phyloP scores from a whole-genome alignment of 495 filamentous ascomycete species.

The Aspergillus bertholletiae region DNA sequence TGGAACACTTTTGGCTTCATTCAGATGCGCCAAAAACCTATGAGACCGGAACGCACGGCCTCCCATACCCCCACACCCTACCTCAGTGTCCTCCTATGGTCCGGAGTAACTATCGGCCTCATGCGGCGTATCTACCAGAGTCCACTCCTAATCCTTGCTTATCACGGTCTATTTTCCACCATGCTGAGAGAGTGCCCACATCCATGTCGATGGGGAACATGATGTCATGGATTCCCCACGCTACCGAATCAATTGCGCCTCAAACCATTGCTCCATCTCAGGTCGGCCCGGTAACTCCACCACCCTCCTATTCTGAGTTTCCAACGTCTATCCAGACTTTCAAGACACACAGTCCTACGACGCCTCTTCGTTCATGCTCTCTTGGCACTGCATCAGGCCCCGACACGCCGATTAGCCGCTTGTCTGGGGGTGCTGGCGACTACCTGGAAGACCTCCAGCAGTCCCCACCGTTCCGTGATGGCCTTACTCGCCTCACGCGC shows the following conservation, averaged over 20 bases:
- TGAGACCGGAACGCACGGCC: slow-evolving; percentile 23
- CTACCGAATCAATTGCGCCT: slow-evolving; percentile 33
- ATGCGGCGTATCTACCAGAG: slow-evolving; percentile 35
- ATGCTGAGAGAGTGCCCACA: slow-evolving; percentile 35
- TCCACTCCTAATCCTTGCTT: slow-evolving; percentile 42
- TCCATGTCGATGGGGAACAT: slow-evolving; percentile 45
- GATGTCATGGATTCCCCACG: slow-evolving; percentile 35
- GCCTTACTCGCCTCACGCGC: slow-evolving; percentile 31
- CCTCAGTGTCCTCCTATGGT: slow-evolving; percentile 36
- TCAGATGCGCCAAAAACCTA: slow-evolving; percentile 40
- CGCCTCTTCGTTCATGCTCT: slow-evolving; percentile 39
- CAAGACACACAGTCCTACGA: slow-evolving; percentile 40
- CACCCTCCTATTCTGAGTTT: slow-evolving; percentile 42
- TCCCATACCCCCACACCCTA: slow-evolving; percentile 38
- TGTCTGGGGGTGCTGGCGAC: slow-evolving; percentile 32
- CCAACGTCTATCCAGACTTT: slow-evolving; percentile 32
- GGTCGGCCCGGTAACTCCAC: slow-evolving; percentile 38
- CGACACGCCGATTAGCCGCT: slow-evolving; percentile 37
- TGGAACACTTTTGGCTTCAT: slow-evolving; percentile 42
- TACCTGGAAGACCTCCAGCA: slow-evolving; percentile 38
- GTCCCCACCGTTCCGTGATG: slow-evolving; percentile 37
- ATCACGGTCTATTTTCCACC: slow-evolving; percentile 43
- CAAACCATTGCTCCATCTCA: slow-evolving; percentile 42
- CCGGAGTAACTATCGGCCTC: slow-evolving; percentile 36
- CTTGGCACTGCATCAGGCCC: slow-evolving; percentile 36